Base-by-base conservation (phyloP, 305 asterid genomes). In the Solanum aculeatissimum region DNA sequence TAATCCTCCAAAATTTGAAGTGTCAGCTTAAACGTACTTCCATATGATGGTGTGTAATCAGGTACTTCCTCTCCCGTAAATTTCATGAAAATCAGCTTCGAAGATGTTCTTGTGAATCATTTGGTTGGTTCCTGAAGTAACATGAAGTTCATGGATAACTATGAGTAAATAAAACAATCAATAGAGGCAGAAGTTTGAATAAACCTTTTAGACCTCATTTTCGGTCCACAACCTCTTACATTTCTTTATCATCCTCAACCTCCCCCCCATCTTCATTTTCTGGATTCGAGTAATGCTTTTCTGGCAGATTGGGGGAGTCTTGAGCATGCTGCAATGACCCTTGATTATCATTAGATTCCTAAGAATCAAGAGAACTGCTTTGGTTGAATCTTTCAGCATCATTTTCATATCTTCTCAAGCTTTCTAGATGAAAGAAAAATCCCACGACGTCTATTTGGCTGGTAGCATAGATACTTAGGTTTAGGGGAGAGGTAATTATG, bases 21-120 rank as follows among this genome's bases (percentile, higher is more conserved):
- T 12, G 98, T 94, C 91, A 94, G 78, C 92, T 93, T 93, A 85
- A 94, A 93, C 49, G 97, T 95, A 83, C 97, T 98, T 94, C 69
- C 19, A 62, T 25, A 3, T 38, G 18, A 27, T 25, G 38, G 69
- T 62, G 69, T 60, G 35, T 60, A 23, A 62, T 23, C 69, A 62
- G 69, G 69, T 62, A 84, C 75, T 85, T 42, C 25, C 42, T 62
- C 75, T 68, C 23, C 77, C 79, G 7, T 72, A 58, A 86, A 85
- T 19, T 75, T 84, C 85, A 80, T 43, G 66, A 54, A 85, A 58
- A 54, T 79, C 80, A 63, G 84, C 85, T 69, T 87, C 93, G 35
- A 86, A 84, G 62, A 90, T 25, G 82, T 69, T 80, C n/a, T 87
- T 87, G 87, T 83, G 91, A 60, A 86, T 65, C 85, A 88, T 27